phyloP scores from a whole-genome alignment of 768 basidiomycete genomes.

The Serpula lacrymans region DNA sequence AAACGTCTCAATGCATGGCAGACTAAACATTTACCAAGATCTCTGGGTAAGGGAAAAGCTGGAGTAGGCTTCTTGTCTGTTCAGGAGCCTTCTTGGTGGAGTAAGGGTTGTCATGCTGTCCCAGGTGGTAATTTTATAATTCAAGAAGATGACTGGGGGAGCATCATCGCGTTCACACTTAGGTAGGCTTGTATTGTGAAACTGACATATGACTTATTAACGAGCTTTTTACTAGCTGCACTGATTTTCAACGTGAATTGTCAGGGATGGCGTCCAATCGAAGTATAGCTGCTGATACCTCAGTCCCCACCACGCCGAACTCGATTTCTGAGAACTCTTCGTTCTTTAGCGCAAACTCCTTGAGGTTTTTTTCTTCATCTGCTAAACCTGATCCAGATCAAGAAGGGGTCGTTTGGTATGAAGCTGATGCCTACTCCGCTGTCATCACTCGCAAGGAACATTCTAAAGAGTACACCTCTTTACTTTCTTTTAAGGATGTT shows the following conservation, averaged over 20 bases:
- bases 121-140: slow-evolving; percentile 68
- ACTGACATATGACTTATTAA: neutral
- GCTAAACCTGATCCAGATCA: slow-evolving; percentile 57
- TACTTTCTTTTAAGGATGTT: slow-evolving; percentile 60
- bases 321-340: too few species aligned
- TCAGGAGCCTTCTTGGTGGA: slow-evolving; percentile 68
- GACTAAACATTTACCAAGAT: slow-evolving; percentile 49
- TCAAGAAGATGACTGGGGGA: slow-evolving; percentile 71
- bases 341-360: slow-evolving; percentile 51
- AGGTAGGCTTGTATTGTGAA: slow-evolving; percentile 52
- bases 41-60: slow-evolving; percentile 15
- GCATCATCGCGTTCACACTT: slow-evolving; percentile 73
- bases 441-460: slow-evolving; percentile 62
- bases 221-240: neutral
- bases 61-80: slow-evolving; percentile 19
- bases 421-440: slow-evolving; percentile 57
- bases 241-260: slow-evolving; percentile 33
- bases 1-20: slow-evolving; percentile 61
- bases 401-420: slow-evolving; percentile 56
- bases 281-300: slow-evolving; percentile 18
- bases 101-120: slow-evolving; percentile 52
- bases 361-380: slow-evolving; percentile 31
- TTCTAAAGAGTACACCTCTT: slow-evolving; percentile 53
- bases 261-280: slow-evolving; percentile 35
- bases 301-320: slow-evolving; percentile 26